Evolutionary conservation across 345 rosid species (phyloP).

Genomic region (Physaria fendleri): DNA sequence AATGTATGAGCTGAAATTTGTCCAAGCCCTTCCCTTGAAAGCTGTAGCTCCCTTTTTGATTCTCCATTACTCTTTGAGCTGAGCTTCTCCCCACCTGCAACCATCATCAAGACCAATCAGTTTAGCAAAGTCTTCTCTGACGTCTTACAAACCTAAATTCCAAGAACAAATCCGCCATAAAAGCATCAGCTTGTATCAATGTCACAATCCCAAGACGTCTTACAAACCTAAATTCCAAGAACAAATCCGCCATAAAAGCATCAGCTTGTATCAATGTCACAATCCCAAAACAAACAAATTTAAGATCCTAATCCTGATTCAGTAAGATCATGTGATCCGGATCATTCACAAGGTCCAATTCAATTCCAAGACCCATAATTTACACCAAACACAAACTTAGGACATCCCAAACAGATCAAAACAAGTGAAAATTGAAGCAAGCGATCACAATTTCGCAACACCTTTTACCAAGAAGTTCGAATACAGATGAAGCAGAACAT

Average conservation of each 20-base stretch:
- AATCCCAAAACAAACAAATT: not conserved
- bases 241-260: slow-evolving; percentile 1
- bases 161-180: slow-evolving; percentile 2
- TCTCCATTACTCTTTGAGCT: slow-evolving; percentile 60
- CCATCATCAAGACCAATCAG: slow-evolving; percentile 23
- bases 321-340: slow-evolving; percentile 23
- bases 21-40: slow-evolving; percentile 51
- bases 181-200: not conserved
- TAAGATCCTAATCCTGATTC: slow-evolving; percentile 18
- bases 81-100: slow-evolving; percentile 71
- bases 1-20: slow-evolving; percentile 88
- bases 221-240: not conserved
- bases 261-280: not conserved
- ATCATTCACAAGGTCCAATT: slow-evolving; percentile 4
- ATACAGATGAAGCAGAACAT: slow-evolving; percentile 6
- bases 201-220: not conserved
- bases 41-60: slow-evolving; percentile 51
- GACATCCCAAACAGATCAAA: slow-evolving; percentile 30
- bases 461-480: not conserved
- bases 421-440: slow-evolving; percentile 26
- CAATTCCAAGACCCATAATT: slow-evolving; percentile 2
- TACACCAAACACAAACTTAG: not conserved
- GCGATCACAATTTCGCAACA: slow-evolving; percentile 26
- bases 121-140: not conserved
- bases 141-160: not conserved